Percentiles rank a stretch among this genome's conserved stretches.
These are phyloP conservation scores for Setaria italica DNA, from an alignment of 202 grass and related monocot species.

Conservation along the genomic window DNA sequence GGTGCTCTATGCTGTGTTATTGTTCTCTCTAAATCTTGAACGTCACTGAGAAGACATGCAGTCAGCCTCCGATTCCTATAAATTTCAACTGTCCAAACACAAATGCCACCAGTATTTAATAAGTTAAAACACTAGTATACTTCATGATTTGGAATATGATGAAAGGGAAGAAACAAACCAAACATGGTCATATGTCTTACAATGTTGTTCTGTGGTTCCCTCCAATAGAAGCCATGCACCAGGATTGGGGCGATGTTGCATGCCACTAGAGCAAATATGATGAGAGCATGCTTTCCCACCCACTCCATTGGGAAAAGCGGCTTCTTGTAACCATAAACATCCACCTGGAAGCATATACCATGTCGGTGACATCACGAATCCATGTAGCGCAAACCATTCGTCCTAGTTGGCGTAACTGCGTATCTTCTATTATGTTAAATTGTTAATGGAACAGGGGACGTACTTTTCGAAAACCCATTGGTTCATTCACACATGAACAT, in stretches of 20 bases:
- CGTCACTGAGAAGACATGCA: background rate
- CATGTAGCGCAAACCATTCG: background rate
- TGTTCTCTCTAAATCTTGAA: background rate
- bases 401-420: background rate
- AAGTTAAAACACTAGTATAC: background rate
- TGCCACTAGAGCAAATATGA: slow-evolving; percentile 69
- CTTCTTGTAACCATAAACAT: slow-evolving; percentile 65
- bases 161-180: background rate
- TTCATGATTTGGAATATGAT: background rate
- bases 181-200: slow-evolving; percentile 44
- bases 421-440: too few species aligned
- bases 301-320: slow-evolving; percentile 59
- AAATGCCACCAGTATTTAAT: background rate
- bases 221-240: slow-evolving; percentile 77
- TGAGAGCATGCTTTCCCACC: slow-evolving; percentile 76
- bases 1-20: background rate
- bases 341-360: slow-evolving; percentile 54
- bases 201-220: slow-evolving; percentile 56
- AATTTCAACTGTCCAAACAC: slow-evolving; percentile 50
- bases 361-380: background rate
- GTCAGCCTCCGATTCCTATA: slow-evolving; percentile 46
- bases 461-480: background rate
- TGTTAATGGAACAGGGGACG: background rate
- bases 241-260: slow-evolving; percentile 69
- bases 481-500: background rate